A percentile compares a stretch with the other conserved stretches of the same genome.
Conservation (phyloP, 2,329 filamentous ascomycete genomes). For the Graphilbum ipis-grandicollis region DNA sequence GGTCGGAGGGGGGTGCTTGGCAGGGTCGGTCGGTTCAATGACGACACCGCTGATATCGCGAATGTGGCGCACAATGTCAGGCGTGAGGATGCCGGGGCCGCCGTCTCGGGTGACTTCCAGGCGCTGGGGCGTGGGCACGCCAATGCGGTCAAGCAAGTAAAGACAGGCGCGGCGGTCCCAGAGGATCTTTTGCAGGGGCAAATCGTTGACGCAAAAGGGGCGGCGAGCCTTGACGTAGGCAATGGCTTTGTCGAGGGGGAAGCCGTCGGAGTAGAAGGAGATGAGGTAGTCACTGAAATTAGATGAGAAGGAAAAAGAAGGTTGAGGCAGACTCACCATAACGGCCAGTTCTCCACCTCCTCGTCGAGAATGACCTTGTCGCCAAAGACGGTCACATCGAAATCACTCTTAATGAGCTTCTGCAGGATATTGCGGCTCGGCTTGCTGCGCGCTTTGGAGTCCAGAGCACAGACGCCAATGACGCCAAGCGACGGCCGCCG, state of each 20-base stretch:
- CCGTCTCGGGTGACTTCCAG: conserved; percentile 89
- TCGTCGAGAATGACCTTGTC: conserved; percentile 98
- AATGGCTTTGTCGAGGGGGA: conserved; percentile 91
- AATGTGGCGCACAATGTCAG: conserved; percentile 66
- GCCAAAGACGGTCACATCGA: conserved; percentile 94
- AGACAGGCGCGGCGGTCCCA: conserved; percentile 92
- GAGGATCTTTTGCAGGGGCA: conserved; percentile 91
- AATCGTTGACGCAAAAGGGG: conserved; percentile 92
- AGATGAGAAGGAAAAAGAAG: not conserved
- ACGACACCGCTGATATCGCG: conserved; percentile 64
- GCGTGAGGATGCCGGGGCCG: conserved; percentile 60
- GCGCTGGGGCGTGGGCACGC: conserved; percentile 74
- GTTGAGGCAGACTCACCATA: conserved; percentile 38
- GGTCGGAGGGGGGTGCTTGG: conserved; percentile 29
- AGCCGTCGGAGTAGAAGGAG: conserved; percentile 96
- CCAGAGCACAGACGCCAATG: conserved; percentile 89
- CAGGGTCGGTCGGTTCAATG: conserved; percentile 54
- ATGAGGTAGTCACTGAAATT: conserved; percentile 66
- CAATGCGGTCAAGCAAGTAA: conserved; percentile 71
- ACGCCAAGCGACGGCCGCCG: conserved; percentile 45
- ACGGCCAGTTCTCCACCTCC: conserved; percentile 88
- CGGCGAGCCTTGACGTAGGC: conserved; percentile 85
- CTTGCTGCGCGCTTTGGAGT: conserved; percentile 92
- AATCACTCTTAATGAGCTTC: conserved; percentile 78
- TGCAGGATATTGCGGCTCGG: conserved; percentile 94